Conservation (phyloP, 192 early-diverging fungal genomes). For the Oehlia diaphana region DNA sequence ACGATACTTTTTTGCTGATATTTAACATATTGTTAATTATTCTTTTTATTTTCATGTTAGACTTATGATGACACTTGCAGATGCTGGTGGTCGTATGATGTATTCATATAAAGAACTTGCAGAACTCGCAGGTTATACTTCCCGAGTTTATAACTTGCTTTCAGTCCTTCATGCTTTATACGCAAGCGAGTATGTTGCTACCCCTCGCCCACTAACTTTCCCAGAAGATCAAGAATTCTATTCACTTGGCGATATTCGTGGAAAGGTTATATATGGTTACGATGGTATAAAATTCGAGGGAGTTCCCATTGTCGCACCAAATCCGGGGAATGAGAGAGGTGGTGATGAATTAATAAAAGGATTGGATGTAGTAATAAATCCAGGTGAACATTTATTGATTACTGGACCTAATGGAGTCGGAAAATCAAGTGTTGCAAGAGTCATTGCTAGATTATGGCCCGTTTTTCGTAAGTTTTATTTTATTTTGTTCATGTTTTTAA, state of each 20-base stretch:
- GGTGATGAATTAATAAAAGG: slow-evolving; percentile 86
- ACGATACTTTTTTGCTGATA: background rate
- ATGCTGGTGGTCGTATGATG: slow-evolving; percentile 96
- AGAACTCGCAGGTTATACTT: slow-evolving; percentile 88
- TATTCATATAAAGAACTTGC: slow-evolving; percentile 92
- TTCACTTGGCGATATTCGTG: slow-evolving; percentile 55
- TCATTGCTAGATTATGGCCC: slow-evolving; percentile 94
- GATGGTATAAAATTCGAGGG: slow-evolving; percentile 81
- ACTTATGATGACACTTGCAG: slow-evolving; percentile 84
- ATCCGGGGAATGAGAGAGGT: slow-evolving; percentile 49
- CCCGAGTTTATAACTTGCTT: slow-evolving; percentile 83
- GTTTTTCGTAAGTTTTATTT: slow-evolving; percentile 58
- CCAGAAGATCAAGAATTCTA: slow-evolving; percentile 36
- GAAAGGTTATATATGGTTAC: slow-evolving; percentile 53
- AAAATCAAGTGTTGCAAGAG: slow-evolving; percentile 90
- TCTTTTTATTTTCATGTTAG: slow-evolving; percentile 31
- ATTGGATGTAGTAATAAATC: slow-evolving; percentile 74
- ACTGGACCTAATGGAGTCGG: slow-evolving; percentile 95
- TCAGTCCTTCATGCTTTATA: slow-evolving; percentile 81
- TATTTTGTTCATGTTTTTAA: background rate
- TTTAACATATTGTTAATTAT: background rate
- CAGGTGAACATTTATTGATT: slow-evolving; percentile 89
- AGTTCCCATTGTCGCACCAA: slow-evolving; percentile 89
- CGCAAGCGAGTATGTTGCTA: slow-evolving; percentile 32
- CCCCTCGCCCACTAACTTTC: slow-evolving; percentile 20